Conservation (phyloP, 2,329 filamentous ascomycete genomes). For the Trichoderma harzianum region DNA sequence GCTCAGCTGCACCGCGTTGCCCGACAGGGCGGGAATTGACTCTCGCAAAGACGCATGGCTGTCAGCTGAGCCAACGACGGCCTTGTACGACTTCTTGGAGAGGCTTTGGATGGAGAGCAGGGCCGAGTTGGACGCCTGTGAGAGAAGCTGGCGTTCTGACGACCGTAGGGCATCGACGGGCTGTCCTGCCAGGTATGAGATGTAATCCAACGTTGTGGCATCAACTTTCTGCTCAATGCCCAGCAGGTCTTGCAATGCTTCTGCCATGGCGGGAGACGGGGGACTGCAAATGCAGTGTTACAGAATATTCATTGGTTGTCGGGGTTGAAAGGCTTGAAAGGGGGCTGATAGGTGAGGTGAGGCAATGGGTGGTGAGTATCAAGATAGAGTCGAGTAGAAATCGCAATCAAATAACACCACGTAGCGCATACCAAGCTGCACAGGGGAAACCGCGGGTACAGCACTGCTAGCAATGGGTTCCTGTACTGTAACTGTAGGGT, state of each 20-base stretch:
- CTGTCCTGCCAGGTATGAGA: constrained; percentile 73
- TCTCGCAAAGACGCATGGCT: constrained; percentile 70
- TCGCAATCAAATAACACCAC: background rate
- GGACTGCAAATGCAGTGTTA: background rate
- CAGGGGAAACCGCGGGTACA: background rate
- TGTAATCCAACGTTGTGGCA: constrained; percentile 62
- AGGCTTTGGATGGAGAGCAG: constrained; percentile 81
- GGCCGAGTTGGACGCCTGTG: constrained; percentile 75
- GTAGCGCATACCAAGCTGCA: background rate
- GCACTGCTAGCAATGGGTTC: background rate
- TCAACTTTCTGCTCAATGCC: constrained; percentile 39
- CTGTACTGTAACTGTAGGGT: background rate
- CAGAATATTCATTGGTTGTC: background rate
- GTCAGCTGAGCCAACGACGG: constrained; percentile 75
- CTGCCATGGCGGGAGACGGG: constrained; percentile 31
- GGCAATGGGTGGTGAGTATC: background rate
- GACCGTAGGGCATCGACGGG: constrained; percentile 68
- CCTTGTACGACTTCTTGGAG: constrained; percentile 83
- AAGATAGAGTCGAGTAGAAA: background rate
- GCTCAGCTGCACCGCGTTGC: constrained; percentile 63
- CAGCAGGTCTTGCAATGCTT: constrained; percentile 36
- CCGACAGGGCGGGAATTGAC: constrained; percentile 68
- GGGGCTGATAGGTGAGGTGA: background rate
- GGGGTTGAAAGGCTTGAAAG: background rate
- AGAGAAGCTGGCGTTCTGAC: constrained; percentile 74